Conservation (phyloP, 1,284 basidiomycete species). For the Caloboletus inedulis region DNA sequence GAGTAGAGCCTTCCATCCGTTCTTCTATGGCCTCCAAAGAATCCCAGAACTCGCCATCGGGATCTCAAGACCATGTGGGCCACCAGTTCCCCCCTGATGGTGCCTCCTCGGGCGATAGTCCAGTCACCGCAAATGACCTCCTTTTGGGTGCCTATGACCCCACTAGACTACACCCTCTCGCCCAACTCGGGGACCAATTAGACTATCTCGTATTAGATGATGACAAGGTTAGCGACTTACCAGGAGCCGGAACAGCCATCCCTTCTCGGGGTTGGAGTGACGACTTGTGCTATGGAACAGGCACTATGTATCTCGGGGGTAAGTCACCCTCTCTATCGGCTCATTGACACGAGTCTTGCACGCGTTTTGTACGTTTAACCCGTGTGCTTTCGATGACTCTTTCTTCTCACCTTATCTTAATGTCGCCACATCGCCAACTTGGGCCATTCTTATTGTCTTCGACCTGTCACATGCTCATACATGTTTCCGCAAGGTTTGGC, state of each 20-base stretch:
- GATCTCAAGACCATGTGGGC: conserved; percentile 43
- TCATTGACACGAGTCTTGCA: conserved; percentile 47
- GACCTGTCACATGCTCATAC: conserved; percentile 68
- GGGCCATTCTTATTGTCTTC: conserved; percentile 69
- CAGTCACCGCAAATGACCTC: conserved; percentile 78
- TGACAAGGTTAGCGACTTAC: conserved; percentile 85
- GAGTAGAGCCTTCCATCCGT: conserved; percentile 10
- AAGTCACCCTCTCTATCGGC: conserved; percentile 58
- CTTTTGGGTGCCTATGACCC: conserved; percentile 86
- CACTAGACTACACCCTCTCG: conserved; percentile 86
- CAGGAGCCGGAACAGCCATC: conserved; percentile 82
- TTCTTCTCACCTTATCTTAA: conserved; percentile 66
- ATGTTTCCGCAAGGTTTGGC: conserved; percentile 74
- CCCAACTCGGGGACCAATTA: conserved; percentile 82
- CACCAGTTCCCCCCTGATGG: conserved; percentile 49
- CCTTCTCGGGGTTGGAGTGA: conserved; percentile 98
- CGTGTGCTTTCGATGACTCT: conserved; percentile 37
- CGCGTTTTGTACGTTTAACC: conserved; percentile 47
- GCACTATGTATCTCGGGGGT: conserved; percentile 98
- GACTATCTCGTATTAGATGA: conserved; percentile 93
- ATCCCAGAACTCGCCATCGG: conserved; percentile 22
- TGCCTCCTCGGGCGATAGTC: conserved; percentile 44
- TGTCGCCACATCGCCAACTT: conserved; percentile 47
- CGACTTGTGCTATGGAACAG: conserved; percentile 98
- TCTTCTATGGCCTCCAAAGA: conserved; percentile 31